A percentile compares a stretch with the other conserved stretches of the same genome.
Conservation (phyloP, 1,139 yeast genomes). For the Sugiyamaella paludigena region DNA sequence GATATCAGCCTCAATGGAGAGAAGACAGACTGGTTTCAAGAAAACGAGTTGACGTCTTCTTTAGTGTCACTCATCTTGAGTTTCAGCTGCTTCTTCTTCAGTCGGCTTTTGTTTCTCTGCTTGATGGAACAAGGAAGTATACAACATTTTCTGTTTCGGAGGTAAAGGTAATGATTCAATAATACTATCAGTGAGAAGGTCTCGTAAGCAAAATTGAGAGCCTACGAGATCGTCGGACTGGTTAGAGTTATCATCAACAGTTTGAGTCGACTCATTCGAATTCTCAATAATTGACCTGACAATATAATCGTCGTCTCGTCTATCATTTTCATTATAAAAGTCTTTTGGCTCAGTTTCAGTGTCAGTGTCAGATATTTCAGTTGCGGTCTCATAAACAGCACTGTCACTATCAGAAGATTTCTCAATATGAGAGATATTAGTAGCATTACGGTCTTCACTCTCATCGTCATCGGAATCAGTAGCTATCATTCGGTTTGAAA, state of each 20-base stretch:
- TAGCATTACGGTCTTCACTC: neutral
- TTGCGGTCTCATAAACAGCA: constrained; percentile 12
- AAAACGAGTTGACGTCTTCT: no score
- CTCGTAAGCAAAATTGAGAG: constrained; percentile 10
- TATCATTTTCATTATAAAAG: neutral
- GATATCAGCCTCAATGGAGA: no score
- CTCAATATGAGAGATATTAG: neutral
- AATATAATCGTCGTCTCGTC: neutral
- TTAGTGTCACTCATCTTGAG: neutral
- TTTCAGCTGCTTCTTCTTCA: neutral
- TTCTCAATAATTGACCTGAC: neutral
- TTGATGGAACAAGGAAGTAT: constrained; percentile 10
- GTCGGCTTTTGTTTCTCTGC: neutral
- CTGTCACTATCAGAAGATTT: constrained; percentile 2
- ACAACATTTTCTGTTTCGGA: constrained; percentile 18
- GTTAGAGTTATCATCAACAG: no score
- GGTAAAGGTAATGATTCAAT: constrained; percentile 32
- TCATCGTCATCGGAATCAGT: neutral
- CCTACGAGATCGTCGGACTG: no score
- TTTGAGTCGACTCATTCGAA: neutral
- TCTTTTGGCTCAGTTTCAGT: neutral
- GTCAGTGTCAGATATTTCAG: constrained; percentile 13
- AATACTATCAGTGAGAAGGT: constrained; percentile 29
- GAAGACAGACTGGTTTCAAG: no score
- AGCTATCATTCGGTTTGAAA: neutral